Evolutionary conservation across 768 basidiomycete genomes (phyloP).

Genomic region (Porpolomopsis calyptriformis): DNA sequence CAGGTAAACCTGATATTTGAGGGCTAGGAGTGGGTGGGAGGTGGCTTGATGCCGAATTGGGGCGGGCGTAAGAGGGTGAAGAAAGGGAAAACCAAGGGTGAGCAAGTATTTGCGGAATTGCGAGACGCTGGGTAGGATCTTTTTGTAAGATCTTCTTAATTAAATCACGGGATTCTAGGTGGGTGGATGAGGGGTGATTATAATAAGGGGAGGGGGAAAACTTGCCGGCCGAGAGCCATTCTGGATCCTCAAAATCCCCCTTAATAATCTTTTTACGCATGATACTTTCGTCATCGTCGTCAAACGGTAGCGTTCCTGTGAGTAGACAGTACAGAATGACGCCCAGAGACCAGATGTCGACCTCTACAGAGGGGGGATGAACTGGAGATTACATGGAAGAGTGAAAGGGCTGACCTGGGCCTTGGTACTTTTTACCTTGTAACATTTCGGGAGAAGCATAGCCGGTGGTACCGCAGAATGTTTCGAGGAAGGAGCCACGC

Average conservation of each 20-base stretch:
- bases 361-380: slow-evolving; percentile 65
- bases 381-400: neutral
- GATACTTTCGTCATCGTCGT: slow-evolving; percentile 74
- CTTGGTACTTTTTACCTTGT: slow-evolving; percentile 77
- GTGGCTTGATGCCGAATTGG: neutral
- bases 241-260: slow-evolving; percentile 84
- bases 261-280: slow-evolving; percentile 81
- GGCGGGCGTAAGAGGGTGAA: slow-evolving; percentile 6
- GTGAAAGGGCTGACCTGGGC: slow-evolving; percentile 49
- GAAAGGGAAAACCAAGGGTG: slow-evolving; percentile 83
- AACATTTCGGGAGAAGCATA: slow-evolving; percentile 93
- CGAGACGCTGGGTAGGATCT: slow-evolving; percentile 64
- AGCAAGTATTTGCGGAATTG: slow-evolving; percentile 74
- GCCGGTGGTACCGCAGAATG: slow-evolving; percentile 91
- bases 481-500: slow-evolving; percentile 68
- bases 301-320: slow-evolving; percentile 83
- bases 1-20: too few species aligned
- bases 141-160: slow-evolving; percentile 67
- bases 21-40: too few species aligned
- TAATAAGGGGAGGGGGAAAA: neutral
- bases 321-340: slow-evolving; percentile 85
- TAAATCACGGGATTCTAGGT: slow-evolving; percentile 73
- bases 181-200: slow-evolving; percentile 6
- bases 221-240: slow-evolving; percentile 81
- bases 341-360: slow-evolving; percentile 92